These are phyloP conservation scores for Strigomonas culicis DNA, from an alignment of 208 protist genomes.

Conservation along the genomic window DNA sequence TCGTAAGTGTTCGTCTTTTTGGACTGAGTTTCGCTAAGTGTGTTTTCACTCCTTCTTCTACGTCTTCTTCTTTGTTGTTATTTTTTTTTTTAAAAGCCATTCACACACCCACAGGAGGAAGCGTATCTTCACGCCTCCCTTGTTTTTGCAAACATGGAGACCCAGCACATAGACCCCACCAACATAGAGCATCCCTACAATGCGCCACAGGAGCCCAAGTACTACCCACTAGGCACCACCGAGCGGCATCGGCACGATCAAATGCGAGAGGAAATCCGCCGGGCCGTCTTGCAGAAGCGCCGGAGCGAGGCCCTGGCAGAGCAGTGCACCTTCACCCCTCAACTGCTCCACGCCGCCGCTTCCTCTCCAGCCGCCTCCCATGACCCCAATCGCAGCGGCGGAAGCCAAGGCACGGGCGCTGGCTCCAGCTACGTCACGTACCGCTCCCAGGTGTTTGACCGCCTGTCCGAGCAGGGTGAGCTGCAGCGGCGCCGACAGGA, in stretches of 20 bases:
- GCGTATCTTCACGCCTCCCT: too few relatives aligned
- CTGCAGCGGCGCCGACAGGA: constrained; percentile 28
- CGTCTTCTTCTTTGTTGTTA: too few relatives aligned
- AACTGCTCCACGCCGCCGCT: not conserved
- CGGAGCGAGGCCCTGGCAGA: constrained; percentile 4
- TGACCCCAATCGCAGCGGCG: not conserved
- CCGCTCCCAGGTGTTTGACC: constrained; percentile 44
- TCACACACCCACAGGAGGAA: too few relatives aligned
- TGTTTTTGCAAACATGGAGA: too few relatives aligned
- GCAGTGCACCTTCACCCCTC: constrained; percentile 38
- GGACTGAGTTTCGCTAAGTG: too few relatives aligned
- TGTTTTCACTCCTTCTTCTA: too few relatives aligned
- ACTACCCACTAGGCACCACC: constrained; percentile 56
- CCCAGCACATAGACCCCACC: not conserved
- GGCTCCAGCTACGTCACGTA: not conserved
- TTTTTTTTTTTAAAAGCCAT: too few relatives aligned
- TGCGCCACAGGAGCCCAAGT: constrained; percentile 1
- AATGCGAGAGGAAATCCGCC: constrained; percentile 27
- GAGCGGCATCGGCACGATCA: constrained; percentile 58
- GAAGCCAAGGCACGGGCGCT: not conserved
- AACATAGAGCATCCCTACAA: not conserved
- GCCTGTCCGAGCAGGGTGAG: constrained; percentile 40
- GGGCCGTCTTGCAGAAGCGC: constrained; percentile 7
- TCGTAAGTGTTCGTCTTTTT: too few relatives aligned
- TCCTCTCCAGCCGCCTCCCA: not conserved